Evolutionary conservation across 345 rosid species (phyloP), one percentile per base, ranked within the genome.

Genomic region (Eucalyptus leucophloia): DNA sequence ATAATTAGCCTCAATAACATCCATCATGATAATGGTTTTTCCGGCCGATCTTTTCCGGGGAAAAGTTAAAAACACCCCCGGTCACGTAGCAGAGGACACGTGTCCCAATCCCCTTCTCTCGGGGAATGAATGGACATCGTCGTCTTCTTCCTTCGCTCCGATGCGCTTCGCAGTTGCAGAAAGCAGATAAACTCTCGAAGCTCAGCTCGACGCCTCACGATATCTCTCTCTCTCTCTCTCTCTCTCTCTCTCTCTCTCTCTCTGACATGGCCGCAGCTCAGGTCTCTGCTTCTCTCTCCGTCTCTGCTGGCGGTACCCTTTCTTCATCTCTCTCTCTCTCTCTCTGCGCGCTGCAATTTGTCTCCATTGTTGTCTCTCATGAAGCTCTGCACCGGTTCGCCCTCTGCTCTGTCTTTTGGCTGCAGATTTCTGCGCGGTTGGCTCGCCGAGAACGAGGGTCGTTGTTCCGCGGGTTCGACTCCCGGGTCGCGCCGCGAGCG

Each of bases 241-340:
- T 50, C 51, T 15, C 53, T 50, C 53, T 50, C 53, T 34, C 24
- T 69, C 80, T 67, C 23, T 72, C 44, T 69, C 13, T 37, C 4
- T 34, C 14, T 21, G 83, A 77, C 47, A 93, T 95, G 97, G 96
- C 96, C n/a, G 92, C 90, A 83, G 93, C 96, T 93, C 98, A 95
- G 88, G 90, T 93, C 90, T 93, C 95, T 30, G 93, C 96, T 69
- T 92, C 94, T 72, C 93, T 95, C 88, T 91, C 94, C 85, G 92
- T 93, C 89, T 93, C 97, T 88, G 53, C 86, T 9, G 92, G 89
- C n/a, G 93, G 95, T 96, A 92, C 21, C 69, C 86, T 77, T 54
- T 69, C 81, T 21, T 21, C 47, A 37, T 77, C 83, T 69, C 83
- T 37, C 77, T 86, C 91, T 89, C 40, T 32, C 2, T 19, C 72